These are phyloP conservation scores for Coelastrella sp. DNA, from an alignment of 139 green algal genomes.

Conservation along the genomic window DNA sequence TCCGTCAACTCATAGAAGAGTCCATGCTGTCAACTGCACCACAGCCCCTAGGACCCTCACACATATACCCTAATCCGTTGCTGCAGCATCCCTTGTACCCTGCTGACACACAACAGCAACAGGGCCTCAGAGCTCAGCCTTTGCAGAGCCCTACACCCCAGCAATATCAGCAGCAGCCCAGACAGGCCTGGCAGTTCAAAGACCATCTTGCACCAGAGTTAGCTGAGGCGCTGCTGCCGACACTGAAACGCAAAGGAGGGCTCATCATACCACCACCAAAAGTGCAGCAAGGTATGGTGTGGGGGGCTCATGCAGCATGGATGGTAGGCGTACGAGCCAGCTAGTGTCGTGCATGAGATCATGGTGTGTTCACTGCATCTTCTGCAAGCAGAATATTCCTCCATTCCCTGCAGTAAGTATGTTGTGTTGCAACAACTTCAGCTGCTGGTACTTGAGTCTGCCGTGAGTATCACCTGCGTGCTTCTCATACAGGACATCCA, in stretches of 20 bases:
- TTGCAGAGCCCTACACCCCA: background rate
- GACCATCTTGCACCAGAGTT: background rate
- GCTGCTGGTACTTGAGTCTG: too few relatives aligned
- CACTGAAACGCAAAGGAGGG: background rate
- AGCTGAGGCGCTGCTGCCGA: background rate
- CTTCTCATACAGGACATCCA: too few relatives aligned
- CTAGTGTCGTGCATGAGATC: background rate
- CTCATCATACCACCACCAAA: background rate
- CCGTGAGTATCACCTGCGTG: too few relatives aligned
- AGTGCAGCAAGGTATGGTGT: background rate
- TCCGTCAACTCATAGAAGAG: background rate
- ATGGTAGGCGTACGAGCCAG: too few relatives aligned
- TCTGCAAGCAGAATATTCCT: too few relatives aligned
- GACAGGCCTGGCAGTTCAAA: background rate
- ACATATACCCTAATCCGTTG: background rate
- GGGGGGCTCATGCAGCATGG: too few relatives aligned
- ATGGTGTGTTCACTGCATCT: background rate
- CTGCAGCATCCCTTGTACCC: background rate
- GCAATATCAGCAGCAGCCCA: slow-evolving; percentile 12
- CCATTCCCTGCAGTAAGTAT: too few relatives aligned
- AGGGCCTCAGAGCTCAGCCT: background rate
- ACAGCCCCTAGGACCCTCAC: background rate
- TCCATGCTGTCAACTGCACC: background rate
- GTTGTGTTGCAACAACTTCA: too few relatives aligned
- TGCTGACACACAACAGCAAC: background rate